Base-by-base conservation (phyloP, 176 grass and related monocot genomes). In the Olyra latifolia region DNA sequence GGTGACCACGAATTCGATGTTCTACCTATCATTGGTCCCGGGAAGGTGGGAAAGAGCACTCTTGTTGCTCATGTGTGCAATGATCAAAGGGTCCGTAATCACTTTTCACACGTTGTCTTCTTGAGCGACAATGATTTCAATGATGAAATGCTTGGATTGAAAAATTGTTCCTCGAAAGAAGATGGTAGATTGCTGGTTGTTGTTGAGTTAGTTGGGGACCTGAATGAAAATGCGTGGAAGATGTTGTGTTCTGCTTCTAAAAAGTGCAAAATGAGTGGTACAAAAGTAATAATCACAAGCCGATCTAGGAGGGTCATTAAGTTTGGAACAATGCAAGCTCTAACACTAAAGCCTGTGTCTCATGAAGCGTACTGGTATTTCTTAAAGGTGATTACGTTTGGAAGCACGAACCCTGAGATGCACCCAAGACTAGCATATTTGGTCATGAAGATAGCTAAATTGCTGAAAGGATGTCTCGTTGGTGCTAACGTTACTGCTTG, bases 221-320 rank as follows among this genome's bases (percentile, higher is more conserved):
- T 83, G 17, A 53, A 45, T 29, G 32, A 35, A 4, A 35, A 35
- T 35, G 32, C 32, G 5, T 35, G 32, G 48, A 62, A 49, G 0
- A 56, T 2, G 20, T 0, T 87, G 10, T 22, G 1, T 17, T 54
- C 17, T 12, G 7, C 10, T 50, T 82, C 62, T 16, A 8, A 40
- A 15, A 6, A 1, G 19, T 40, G 49, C 10, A 5, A 20, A 4
- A 13, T 17, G 70, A 44, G 55, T 8, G 70, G 46, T 68, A 87
- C 38, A 47, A 82, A 81, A 57, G n/a, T 71, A 3, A 83, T 88
- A 50, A 1, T 88, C 20, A 78, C 23, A 32, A 59, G 45, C 16
- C 4, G 3, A 12, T 43, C 38, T 50, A 55, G 71, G 4, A 5
- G 40, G 3, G 12, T 59, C 1, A 17, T 8, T 0, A 44, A 49